Evolutionary conservation across 371 early-diverging fungal species (phyloP).

Genomic region (Mortierella polycephala): DNA sequence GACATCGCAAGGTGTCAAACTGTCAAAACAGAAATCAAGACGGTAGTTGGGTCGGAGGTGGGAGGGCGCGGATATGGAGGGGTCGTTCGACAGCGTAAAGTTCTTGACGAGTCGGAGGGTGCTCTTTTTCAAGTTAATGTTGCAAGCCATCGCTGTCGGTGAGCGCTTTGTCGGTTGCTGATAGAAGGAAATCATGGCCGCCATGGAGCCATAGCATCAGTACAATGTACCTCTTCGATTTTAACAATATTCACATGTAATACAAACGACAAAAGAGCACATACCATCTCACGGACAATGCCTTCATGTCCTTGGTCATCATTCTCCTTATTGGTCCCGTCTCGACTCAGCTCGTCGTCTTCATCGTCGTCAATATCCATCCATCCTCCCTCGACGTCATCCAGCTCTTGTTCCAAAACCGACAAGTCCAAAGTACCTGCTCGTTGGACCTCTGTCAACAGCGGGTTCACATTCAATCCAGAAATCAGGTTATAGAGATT

Average conservation of each 20-base stretch:
- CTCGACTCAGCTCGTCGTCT: background rate
- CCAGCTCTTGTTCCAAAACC: slow-evolving; percentile 41
- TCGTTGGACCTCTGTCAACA: slow-evolving; percentile 45
- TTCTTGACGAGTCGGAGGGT: slow-evolving; percentile 48
- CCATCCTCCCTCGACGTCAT: slow-evolving; percentile 54
- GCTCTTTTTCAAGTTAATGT: slow-evolving; percentile 49
- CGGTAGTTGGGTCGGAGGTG: slow-evolving; percentile 48
- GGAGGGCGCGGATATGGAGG: slow-evolving; percentile 24
- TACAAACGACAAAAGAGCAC: background rate
- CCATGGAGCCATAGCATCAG: background rate
- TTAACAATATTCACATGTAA: background rate
- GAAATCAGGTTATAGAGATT: slow-evolving; percentile 50
- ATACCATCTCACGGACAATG: slow-evolving; percentile 48
- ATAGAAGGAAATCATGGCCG: background rate
- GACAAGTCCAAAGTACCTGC: slow-evolving; percentile 49
- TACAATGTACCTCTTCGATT: background rate
- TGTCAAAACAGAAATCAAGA: slow-evolving; percentile 48
- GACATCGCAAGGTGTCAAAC: slow-evolving; percentile 44
- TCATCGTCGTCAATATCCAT: slow-evolving; percentile 44
- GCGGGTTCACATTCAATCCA: slow-evolving; percentile 43
- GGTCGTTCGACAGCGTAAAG: slow-evolving; percentile 34
- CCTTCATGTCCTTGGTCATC: slow-evolving; percentile 33
- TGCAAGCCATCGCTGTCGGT: slow-evolving; percentile 48
- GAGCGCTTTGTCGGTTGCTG: slow-evolving; percentile 53
- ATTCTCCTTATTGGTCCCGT: slow-evolving; percentile 7